A percentile compares a stretch with the other conserved stretches of the same genome.
phyloP scores from a whole-genome alignment of 2,329 filamentous ascomycete species.

The Aspergillus puulaauensis region DNA sequence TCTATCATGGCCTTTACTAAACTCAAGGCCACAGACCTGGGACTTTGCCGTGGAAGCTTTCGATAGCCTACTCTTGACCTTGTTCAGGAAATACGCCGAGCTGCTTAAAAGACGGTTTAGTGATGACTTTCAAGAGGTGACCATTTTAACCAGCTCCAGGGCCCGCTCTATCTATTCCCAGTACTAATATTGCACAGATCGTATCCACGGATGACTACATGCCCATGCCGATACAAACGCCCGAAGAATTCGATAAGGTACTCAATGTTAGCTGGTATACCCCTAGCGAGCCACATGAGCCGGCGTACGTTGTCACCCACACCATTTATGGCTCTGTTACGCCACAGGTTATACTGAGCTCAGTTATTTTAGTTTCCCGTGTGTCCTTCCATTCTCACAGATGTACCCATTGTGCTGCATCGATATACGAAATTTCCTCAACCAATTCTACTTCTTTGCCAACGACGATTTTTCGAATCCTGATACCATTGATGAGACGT shows the following conservation, averaged over 20 bases:
- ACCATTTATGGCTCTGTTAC: not conserved
- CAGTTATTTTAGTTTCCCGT: conserved; percentile 68
- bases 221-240: conserved; percentile 94
- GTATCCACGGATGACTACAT: conserved; percentile 97
- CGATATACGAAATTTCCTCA: conserved; percentile 94
- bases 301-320: conserved; percentile 58
- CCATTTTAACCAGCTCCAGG: conserved; percentile 34
- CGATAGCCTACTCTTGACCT: conserved; percentile 78
- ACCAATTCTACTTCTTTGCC: conserved; percentile 97
- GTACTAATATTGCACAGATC: conserved; percentile 44
- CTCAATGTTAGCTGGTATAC: conserved; percentile 95
- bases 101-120: conserved; percentile 88
- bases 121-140: conserved; percentile 88
- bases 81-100: conserved; percentile 94
- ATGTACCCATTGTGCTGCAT: conserved; percentile 99
- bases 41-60: conserved; percentile 79
- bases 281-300: conserved; percentile 74
- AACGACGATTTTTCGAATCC: conserved; percentile 94
- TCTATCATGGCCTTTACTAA: conserved; percentile 9
- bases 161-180: not conserved
- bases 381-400: conserved; percentile 94
- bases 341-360: not conserved
- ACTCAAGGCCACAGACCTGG: conserved; percentile 64
- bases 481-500: conserved; percentile 83
- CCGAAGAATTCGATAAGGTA: conserved; percentile 92